Base-by-base conservation (phyloP, 257 asterid species). In the Eustoma russellianum region DNA sequence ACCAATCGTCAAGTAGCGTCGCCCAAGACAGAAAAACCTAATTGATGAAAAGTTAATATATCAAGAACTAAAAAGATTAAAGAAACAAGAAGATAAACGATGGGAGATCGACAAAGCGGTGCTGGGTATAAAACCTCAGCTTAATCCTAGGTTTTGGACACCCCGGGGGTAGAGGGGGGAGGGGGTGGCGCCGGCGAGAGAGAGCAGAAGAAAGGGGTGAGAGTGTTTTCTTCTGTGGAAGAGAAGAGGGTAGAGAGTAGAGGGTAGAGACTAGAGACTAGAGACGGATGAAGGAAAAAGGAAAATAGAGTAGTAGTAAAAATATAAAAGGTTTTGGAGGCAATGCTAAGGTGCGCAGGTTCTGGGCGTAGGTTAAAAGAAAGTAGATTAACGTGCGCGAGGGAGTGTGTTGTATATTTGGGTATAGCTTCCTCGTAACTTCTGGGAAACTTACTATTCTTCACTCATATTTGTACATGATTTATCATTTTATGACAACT, bases 341-440 rank as follows among this genome's bases (percentile, higher is more conserved):
- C 12, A 2, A 38, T 38, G 43, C 43, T 24, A 24, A 24, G 30
- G 30, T 24, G 30, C 30, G 30, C 30, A 4, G 30, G 30, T 2
- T 0, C 3, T 2, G 45, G 46, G 67, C 62, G 48, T 50, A 50
- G 60, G 67, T 48, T 62, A 55, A 55, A 49, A 46, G 30, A 46
- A 59, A 16, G 56, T 52, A 45, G 55, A 59, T 73, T 70, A 74
- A 62, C 74, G 66, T 74, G 71, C 71, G 62, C 76, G 59, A n/a
- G n/a, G n/a, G n/a, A n/a, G n/a, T n/a, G n/a, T n/a, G n/a, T n/a
- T n/a, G n/a, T n/a, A n/a, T n/a, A n/a, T n/a, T n/a, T n/a, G n/a
- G n/a, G n/a, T n/a, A n/a, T n/a, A n/a, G n/a, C n/a, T n/a, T n/a
- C n/a, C n/a, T n/a, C n/a, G n/a, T n/a, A n/a, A n/a, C n/a, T n/a